These are phyloP conservation scores for Phtheirospermum japonicum DNA, from an alignment of 257 asterid species.

Conservation along the genomic window DNA sequence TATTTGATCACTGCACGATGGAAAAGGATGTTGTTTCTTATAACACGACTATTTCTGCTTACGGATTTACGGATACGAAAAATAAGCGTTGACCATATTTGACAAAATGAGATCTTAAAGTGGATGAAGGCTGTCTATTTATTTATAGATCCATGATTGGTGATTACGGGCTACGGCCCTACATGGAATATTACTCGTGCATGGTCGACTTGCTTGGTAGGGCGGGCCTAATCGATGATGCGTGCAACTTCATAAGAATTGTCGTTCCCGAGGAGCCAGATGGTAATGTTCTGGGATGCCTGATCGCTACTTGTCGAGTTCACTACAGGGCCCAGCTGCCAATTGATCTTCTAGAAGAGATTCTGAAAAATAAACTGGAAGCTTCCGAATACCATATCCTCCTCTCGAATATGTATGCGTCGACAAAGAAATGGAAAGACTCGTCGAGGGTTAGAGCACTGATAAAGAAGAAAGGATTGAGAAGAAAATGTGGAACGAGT, in stretches of 20 bases:
- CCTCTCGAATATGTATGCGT: constrained; percentile 41
- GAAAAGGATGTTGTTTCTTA: constrained; percentile 36
- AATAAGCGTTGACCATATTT: constrained; percentile 34
- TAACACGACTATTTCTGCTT: constrained; percentile 38
- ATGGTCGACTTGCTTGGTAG: constrained; percentile 48
- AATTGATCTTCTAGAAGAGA: constrained; percentile 28
- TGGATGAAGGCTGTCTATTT: constrained; percentile 30
- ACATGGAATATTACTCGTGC: constrained; percentile 41
- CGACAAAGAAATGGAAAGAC: constrained; percentile 41
- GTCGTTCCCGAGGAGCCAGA: constrained; percentile 34
- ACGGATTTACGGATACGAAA: constrained; percentile 38
- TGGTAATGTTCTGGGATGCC: constrained; percentile 33
- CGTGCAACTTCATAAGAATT: constrained; percentile 34
- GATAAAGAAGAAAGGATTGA: constrained; percentile 36
- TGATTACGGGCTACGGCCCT: constrained; percentile 30
- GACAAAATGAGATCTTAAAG: constrained; percentile 31
- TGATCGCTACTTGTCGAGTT: constrained; percentile 40
- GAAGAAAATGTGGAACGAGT: constrained; percentile 36
- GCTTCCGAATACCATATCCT: constrained; percentile 38
- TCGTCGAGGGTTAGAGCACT: constrained; percentile 36
- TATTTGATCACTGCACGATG: constrained; percentile 35
- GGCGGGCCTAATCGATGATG: constrained; percentile 40
- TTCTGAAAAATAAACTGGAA: constrained; percentile 28
- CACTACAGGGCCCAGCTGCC: constrained; percentile 25
- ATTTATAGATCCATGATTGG: constrained; percentile 34